Base-by-base conservation (phyloP, 2,329 filamentous ascomycete species). In the Fulvia fulva region DNA sequence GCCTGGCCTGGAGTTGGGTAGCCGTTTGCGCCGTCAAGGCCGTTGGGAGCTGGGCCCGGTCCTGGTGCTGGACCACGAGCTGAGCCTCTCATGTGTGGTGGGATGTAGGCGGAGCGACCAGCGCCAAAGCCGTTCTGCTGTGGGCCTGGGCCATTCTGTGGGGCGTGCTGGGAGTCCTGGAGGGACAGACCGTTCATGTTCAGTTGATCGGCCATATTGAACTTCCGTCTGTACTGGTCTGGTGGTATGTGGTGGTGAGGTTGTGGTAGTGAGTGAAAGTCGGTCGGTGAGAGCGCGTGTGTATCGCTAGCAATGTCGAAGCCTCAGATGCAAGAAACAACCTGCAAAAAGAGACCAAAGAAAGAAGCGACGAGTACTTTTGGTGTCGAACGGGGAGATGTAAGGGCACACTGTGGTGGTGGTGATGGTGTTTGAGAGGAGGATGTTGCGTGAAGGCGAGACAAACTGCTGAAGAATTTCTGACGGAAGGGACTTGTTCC, bases 131-230 rank as follows among this genome's bases (percentile, higher is more conserved):
- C 75, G 70, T 77, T 76, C 53, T 75, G 74, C 61, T 68, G 69
- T 67, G 75, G 74, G 51, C 74, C 73, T 46, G 59, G 61, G 47
- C 64, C 67, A 16, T 54, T 58, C 57, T 68, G 66, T 53, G 76
- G 74, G 66, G 82, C 83, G 72, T 86, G 83, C 75, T 85, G 80
- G 61, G 82, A 84, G 66, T 87, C 84, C 73, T 83, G 85, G 64
- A 93, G 80, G 76, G 79, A 87, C 71, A 93, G 81, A 73, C 86
- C 85, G 74, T 82, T 83, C 84, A 93, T 91, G 81, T 91, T 90
- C 70, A 94, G 83, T 81, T 92, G 87, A 71, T 90, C 88, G 75
- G 88, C 88, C 88, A 91, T 91, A 62, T 51, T 65, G 57, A 44
- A 53, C 28, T 54, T 47, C 25, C 56, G 55, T 53, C 62, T 21